Conservation (phyloP, 2,329 filamentous ascomycete species). For the Neospermospora avenae region DNA sequence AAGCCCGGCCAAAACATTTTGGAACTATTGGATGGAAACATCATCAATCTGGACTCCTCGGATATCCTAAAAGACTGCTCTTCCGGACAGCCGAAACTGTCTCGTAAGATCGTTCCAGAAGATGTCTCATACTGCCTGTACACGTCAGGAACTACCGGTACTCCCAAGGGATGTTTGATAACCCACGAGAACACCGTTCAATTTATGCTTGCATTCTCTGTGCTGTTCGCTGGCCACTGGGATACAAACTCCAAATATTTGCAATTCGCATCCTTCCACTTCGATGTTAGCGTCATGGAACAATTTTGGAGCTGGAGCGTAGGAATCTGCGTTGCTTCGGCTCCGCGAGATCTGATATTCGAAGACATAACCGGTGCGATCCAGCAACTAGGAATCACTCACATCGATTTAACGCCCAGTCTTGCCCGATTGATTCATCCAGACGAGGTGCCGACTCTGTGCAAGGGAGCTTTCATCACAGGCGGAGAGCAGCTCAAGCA, state of each 20-base stretch:
- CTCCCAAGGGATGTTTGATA: conserved; percentile 62
- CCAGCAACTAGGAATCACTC: conserved; percentile 70
- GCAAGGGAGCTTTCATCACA: conserved; percentile 85
- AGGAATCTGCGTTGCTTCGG: conserved; percentile 78
- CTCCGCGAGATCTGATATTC: conserved; percentile 78
- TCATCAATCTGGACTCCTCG: conserved; percentile 31
- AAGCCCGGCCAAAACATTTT: conserved; percentile 41
- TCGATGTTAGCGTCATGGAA: conserved; percentile 89
- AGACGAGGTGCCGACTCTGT: conserved; percentile 74
- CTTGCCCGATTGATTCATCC: conserved; percentile 76
- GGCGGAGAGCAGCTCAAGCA: conserved; percentile 86
- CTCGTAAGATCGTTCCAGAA: conserved; percentile 23
- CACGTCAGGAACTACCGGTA: conserved; percentile 39
- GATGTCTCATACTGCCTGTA: conserved; percentile 37
- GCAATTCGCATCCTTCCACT: conserved; percentile 92
- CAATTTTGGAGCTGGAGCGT: conserved; percentile 97
- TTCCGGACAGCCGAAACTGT: conserved; percentile 27
- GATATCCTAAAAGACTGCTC: conserved; percentile 13
- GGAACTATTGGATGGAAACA: conserved; percentile 16
- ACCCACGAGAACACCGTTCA: conserved; percentile 88
- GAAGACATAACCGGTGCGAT: conserved; percentile 78
- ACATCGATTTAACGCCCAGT: conserved; percentile 89
- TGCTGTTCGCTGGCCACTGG: conserved; percentile 75
- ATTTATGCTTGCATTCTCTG: conserved; percentile 81
- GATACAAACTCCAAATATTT: conserved; percentile 72